Evolutionary conservation across 2,329 filamentous ascomycete species (phyloP), one percentile per base, ranked within the genome.

Genomic region (Ceratocystis ficicola): DNA sequence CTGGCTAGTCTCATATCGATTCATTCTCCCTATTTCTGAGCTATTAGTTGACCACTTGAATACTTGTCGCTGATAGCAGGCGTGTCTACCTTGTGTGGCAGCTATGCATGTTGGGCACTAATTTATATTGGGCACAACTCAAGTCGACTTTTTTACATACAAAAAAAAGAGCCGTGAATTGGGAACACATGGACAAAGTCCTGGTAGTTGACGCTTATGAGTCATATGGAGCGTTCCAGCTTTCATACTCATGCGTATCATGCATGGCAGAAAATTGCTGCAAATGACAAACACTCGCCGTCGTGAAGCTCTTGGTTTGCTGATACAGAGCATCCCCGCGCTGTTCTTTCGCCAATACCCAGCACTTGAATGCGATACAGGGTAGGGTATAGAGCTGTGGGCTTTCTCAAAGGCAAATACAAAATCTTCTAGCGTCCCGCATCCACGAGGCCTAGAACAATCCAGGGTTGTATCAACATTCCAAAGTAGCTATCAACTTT

Each of bases 101-200:
- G 55, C 55, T 36, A 59, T 59, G 55, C 55, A 59, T 59, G 30
- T 59, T 59, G 30, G 55, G 55, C 55, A 59, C 25, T 59, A 59
- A 59, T 59, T 59, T 10, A n/a, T 15, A 59, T 59, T 59, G 28
- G 55, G 55, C 30, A 59, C 28, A 59, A 8, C 8, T 36, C 30
- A 4, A n/a, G 5, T 59, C 55, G 2, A n/a, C 22, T 36, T 55
- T 55, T 25, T 28, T 30, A n/a, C 8, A n/a, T 5, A n/a, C 52
- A 20, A 3, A 7, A 17, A 30, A 59, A 36, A 59, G 17, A 1
- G 32, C 6, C 1, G 6, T 59, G 7, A 52, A 15, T 10, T 28
- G 5, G 3, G 10, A 52, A 52, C 20, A 6, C 22, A 28, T 5
- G 15, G 25, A 25, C 10, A 25, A 25, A 52, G 7, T 36, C 8